Conservation (phyloP, 2,329 filamentous ascomycete species). For the Daldinia eschscholtzii region DNA sequence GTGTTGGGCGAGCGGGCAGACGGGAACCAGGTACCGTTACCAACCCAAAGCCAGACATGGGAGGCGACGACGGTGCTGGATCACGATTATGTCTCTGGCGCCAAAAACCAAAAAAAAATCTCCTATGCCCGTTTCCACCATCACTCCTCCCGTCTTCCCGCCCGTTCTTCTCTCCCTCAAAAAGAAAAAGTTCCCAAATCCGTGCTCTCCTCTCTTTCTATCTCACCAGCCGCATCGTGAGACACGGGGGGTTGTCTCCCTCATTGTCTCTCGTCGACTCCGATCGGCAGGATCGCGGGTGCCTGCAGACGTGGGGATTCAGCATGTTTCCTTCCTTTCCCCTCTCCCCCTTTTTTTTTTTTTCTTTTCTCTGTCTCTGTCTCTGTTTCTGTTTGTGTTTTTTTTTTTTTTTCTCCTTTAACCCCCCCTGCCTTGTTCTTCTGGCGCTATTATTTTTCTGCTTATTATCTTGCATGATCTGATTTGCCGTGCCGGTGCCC, state of each 20-base stretch:
- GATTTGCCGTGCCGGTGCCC: conserved; percentile 17
- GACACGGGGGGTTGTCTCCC: conserved; percentile 29
- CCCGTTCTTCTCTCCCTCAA: neutral
- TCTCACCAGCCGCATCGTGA: conserved; percentile 34
- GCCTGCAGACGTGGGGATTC: conserved; percentile 19
- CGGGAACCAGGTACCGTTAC: conserved; percentile 4
- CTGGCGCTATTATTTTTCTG: neutral
- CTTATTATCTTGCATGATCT: conserved; percentile 6
- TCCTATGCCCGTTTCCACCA: conserved; percentile 44
- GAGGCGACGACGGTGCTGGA: conserved; percentile 1
- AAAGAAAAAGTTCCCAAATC: neutral
- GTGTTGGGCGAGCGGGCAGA: neutral
- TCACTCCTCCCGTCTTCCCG: conserved; percentile 2
- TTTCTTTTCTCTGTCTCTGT: neutral
- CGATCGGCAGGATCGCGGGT: conserved; percentile 23
- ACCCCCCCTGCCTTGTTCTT: neutral
- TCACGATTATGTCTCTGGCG: conserved; percentile 25
- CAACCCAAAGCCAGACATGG: no score
- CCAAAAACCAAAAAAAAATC: conserved; percentile 31
- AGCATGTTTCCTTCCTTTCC: neutral
- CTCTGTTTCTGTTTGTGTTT: neutral
- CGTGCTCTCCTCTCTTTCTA: neutral
- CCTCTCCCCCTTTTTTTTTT: neutral
- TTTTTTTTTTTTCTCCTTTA: neutral
- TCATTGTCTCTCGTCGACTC: conserved; percentile 41